These are phyloP conservation scores for Trypanosoma grayi DNA, from an alignment of 208 protist species.

Conservation along the genomic window DNA sequence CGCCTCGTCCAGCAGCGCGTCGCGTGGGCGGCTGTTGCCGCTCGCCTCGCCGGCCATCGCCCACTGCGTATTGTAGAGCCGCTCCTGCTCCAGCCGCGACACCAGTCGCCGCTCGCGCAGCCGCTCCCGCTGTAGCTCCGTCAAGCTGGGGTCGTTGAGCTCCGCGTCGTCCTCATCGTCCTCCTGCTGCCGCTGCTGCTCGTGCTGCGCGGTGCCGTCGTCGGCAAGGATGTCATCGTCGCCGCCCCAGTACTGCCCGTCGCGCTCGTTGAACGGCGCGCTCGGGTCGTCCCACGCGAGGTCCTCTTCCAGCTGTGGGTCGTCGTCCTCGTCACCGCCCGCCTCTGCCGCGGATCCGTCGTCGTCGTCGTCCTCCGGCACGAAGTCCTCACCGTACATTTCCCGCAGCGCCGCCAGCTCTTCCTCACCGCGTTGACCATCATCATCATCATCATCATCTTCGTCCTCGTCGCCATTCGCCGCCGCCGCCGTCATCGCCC, in stretches of 20 bases:
- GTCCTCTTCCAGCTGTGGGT: slow-evolving; percentile 62
- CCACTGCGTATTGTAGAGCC: slow-evolving; percentile 79
- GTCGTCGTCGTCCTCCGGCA: slow-evolving; percentile 49
- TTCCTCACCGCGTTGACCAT: slow-evolving; percentile 37
- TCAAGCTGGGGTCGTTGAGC: slow-evolving; percentile 65
- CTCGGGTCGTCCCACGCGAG: slow-evolving; percentile 58
- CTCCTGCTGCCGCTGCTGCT: slow-evolving; percentile 6
- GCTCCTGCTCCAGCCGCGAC: slow-evolving; percentile 68
- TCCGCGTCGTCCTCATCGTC: slow-evolving; percentile 64
- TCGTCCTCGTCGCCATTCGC: slow-evolving; percentile 27
- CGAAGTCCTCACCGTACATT: slow-evolving; percentile 88
- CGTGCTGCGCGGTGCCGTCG: slow-evolving; percentile 2
- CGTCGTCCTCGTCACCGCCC: slow-evolving; percentile 29
- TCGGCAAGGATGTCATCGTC: slow-evolving; percentile 44
- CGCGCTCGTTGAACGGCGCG: slow-evolving; percentile 35
- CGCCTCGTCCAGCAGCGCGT: slow-evolving; percentile 86
- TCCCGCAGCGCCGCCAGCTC: slow-evolving; percentile 78
- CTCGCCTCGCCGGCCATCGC: slow-evolving; percentile 80
- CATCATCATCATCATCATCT: slow-evolving; percentile 34
- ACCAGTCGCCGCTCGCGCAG: slow-evolving; percentile 66
- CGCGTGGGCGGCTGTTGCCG: slow-evolving; percentile 68
- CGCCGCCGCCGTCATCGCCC: slow-evolving; percentile 6
- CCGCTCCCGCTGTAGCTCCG: slow-evolving; percentile 68
- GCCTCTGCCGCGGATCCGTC: too few relatives aligned
- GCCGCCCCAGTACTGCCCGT: slow-evolving; percentile 41